These are phyloP conservation scores for Microbotryum scabiosae DNA, from an alignment of 1,284 basidiomycete species.

Conservation along the genomic window DNA sequence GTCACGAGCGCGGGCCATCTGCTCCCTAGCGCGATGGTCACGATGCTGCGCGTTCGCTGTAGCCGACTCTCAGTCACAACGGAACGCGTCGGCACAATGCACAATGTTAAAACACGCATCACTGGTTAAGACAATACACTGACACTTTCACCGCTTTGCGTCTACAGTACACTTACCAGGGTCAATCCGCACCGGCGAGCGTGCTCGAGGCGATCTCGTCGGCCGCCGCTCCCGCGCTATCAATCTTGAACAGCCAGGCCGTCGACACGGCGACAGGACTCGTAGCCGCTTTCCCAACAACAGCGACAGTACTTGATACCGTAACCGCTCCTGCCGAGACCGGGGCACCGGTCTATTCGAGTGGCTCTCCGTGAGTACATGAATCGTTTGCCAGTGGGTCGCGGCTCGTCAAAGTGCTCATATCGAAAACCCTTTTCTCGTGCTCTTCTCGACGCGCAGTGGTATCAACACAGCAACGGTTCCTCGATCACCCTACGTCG, in stretches of 20 bases:
- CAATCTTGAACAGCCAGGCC: not conserved
- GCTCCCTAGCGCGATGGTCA: slow-evolving; percentile 5
- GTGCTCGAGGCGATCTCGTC: slow-evolving; percentile 13
- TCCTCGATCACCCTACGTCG: slow-evolving; percentile 14
- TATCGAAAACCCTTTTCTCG: not conserved
- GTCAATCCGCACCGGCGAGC: slow-evolving; percentile 7
- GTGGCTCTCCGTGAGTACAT: slow-evolving; percentile 7
- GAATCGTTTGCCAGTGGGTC: too few relatives aligned
- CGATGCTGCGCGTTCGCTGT: slow-evolving; percentile 7
- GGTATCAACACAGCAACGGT: slow-evolving; percentile 12
- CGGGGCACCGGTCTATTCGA: not conserved
- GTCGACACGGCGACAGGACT: slow-evolving; percentile 17
- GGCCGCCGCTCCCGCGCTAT: slow-evolving; percentile 7
- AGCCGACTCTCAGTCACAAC: not conserved
- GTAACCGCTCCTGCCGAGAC: slow-evolving; percentile 8
- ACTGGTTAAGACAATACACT: too few relatives aligned
- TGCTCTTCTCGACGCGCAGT: not conserved
- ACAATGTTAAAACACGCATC: too few relatives aligned
- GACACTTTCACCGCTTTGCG: not conserved
- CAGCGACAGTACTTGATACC: slow-evolving; percentile 9
- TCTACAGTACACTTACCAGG: slow-evolving; percentile 12
- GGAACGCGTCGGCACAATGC: too few relatives aligned
- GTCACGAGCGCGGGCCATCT: not conserved
- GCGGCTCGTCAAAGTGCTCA: not conserved
- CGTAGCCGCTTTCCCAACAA: slow-evolving; percentile 17